Evolutionary conservation across 2,329 filamentous ascomycete genomes (phyloP), one percentile per base, ranked within the genome.

Genomic region (Paecilomyces formosus): DNA sequence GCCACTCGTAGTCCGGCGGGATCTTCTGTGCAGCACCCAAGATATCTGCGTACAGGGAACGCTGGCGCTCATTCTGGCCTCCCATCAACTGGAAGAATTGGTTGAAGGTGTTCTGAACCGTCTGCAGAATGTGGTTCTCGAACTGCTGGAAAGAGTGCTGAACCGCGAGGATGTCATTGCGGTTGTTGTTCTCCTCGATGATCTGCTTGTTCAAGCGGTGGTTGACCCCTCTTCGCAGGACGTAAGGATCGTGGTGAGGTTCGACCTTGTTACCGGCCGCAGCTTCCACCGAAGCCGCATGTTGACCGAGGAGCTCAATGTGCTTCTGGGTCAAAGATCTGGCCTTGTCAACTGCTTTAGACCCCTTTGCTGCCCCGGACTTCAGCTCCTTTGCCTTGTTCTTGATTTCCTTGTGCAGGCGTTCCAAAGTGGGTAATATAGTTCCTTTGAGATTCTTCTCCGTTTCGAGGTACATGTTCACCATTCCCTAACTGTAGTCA

Each of bases 331-430:
- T 97, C 6, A 78, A 79, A 66, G 86, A 85, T 61, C 93, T 89
- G 8, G 90, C 87, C 79, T 96, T 97, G 62, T 96, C 91, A 22
- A 99, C 92, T 55, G 90, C 86, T 79, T 97, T 99, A 64, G 89
- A 86, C 15, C 87, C 85, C 80, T 95, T 96, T 61, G 86, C 84
- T 22, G 89, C 90, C 8, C 93, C 92, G 61, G 86, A 82, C 51
- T 84, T 82, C 55, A 99, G 83, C 76, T 97, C 92, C 80, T 97
- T 97, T 63, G 85, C 82, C 80, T 97, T 97, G 78, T 89, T 87
- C 83, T 97, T 99, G 81, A 99, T 94, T 74, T 97, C 94, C 73
- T 90, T 88, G 79, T 97, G 92, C 54, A 99, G 81, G 56, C 92
- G 88, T 67, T 95, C 90, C 70, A 99, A 87, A 63, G 93, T 87